Evolutionary conservation across 441 rosid genomes (phyloP).

Genomic region (Euphorbia celastroides): DNA sequence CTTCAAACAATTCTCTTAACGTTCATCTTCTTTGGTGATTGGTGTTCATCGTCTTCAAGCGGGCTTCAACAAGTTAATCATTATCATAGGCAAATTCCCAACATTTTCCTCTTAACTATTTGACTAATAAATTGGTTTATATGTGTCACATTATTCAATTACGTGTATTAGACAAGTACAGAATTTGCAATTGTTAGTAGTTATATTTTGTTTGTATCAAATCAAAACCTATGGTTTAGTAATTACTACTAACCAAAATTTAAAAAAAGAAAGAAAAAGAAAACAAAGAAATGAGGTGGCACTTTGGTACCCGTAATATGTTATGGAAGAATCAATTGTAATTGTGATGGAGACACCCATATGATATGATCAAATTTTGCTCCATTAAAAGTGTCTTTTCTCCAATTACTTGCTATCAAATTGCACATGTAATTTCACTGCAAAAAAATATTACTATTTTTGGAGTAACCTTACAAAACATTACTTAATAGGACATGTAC

Average conservation of each 20-base stretch:
- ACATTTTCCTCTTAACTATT: too few relatives aligned
- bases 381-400: constrained; percentile 3
- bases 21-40: too few relatives aligned
- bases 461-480: neutral
- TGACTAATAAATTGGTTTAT: too few relatives aligned
- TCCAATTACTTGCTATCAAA: neutral
- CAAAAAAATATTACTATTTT: neutral
- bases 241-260: too few relatives aligned
- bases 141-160: too few relatives aligned
- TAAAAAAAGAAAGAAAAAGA: too few relatives aligned
- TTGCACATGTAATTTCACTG: neutral
- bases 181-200: too few relatives aligned
- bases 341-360: constrained; percentile 16
- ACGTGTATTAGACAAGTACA: too few relatives aligned
- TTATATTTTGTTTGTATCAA: neutral
- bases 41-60: too few relatives aligned
- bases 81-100: too few relatives aligned
- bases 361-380: constrained; percentile 5
- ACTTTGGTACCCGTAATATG: neutral
- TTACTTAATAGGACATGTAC: neutral
- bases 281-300: neutral
- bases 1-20: too few relatives aligned
- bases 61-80: too few relatives aligned
- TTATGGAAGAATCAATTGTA: constrained; percentile 4
- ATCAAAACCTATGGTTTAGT: neutral